phyloP scores from a whole-genome alignment of 2,329 filamentous ascomycete species.

The Diaporthe sp. region DNA sequence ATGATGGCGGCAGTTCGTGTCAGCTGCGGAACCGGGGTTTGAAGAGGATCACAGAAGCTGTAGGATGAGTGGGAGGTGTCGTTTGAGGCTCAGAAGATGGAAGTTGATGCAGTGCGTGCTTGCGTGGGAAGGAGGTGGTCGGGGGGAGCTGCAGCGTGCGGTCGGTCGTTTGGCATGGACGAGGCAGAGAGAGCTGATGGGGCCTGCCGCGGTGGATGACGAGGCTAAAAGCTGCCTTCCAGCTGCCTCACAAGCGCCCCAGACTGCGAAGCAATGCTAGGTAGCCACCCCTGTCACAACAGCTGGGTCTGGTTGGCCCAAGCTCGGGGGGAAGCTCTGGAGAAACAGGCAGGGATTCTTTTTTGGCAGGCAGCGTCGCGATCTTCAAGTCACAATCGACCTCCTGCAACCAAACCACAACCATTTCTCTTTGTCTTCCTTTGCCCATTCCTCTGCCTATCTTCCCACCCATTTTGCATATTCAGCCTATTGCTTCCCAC shows the following conservation, averaged over 20 bases:
- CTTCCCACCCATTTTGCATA: neutral
- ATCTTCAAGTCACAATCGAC: slow-evolving; percentile 31
- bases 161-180: slow-evolving; percentile 39
- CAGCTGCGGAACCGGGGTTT: slow-evolving; percentile 8
- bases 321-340: slow-evolving; percentile 30
- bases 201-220: slow-evolving; percentile 60
- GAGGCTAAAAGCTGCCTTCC: slow-evolving; percentile 67
- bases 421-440: slow-evolving; percentile 31
- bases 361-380: slow-evolving; percentile 39
- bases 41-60: neutral
- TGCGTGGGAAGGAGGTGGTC: slow-evolving; percentile 9
- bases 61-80: neutral
- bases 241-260: slow-evolving; percentile 31
- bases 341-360: slow-evolving; percentile 42
- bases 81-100: slow-evolving; percentile 1
- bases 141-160: slow-evolving; percentile 41
- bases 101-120: slow-evolving; percentile 11
- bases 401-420: slow-evolving; percentile 8
- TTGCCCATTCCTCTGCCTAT: neutral
- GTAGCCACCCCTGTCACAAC: slow-evolving; percentile 19
- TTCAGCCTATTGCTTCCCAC: neutral
- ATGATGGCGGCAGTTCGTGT: slow-evolving; percentile 67
- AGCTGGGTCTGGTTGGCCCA: slow-evolving; percentile 37
- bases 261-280: slow-evolving; percentile 40
- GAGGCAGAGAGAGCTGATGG: slow-evolving; percentile 47